These are phyloP conservation scores for Aspergillus amoenus DNA, from an alignment of 2,329 filamentous ascomycete genomes.

Conservation along the genomic window DNA sequence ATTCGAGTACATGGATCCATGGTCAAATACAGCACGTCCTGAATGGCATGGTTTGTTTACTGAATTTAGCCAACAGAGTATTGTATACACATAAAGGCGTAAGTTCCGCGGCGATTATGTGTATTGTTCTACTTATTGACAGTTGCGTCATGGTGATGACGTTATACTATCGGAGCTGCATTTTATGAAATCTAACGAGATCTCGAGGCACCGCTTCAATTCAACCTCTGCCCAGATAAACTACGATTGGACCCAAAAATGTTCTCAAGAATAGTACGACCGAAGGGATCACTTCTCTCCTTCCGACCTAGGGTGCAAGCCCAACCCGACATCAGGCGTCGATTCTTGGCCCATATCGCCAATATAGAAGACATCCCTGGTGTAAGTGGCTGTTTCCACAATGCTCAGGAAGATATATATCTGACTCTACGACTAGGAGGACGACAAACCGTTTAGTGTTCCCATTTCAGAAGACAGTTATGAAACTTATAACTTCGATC, in stretches of 20 bases:
- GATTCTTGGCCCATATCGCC: constrained; percentile 18
- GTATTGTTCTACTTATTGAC: background rate
- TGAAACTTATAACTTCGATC: constrained; percentile 96
- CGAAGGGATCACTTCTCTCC: background rate
- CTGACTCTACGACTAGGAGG: constrained; percentile 58
- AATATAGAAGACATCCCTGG: constrained; percentile 15
- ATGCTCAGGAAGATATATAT: background rate
- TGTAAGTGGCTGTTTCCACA: constrained; percentile 6
- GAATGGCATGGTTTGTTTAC: background rate
- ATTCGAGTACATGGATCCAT: background rate
- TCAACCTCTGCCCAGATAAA: background rate
- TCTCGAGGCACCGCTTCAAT: background rate
- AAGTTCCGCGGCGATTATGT: background rate
- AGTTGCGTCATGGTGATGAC: constrained; percentile 12
- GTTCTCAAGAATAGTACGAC: constrained; percentile 13
- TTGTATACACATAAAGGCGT: background rate
- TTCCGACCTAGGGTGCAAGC: background rate
- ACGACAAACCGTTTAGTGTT: constrained; percentile 84
- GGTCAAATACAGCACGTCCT: background rate
- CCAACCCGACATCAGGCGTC: constrained; percentile 4
- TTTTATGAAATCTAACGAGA: background rate
- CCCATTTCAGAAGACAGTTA: constrained; percentile 92
- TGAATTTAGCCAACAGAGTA: background rate
- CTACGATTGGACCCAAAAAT: background rate
- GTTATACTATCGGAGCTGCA: background rate